These are phyloP conservation scores for Niebla homalea DNA, from an alignment of 495 filamentous ascomycete genomes.

Conservation along the genomic window DNA sequence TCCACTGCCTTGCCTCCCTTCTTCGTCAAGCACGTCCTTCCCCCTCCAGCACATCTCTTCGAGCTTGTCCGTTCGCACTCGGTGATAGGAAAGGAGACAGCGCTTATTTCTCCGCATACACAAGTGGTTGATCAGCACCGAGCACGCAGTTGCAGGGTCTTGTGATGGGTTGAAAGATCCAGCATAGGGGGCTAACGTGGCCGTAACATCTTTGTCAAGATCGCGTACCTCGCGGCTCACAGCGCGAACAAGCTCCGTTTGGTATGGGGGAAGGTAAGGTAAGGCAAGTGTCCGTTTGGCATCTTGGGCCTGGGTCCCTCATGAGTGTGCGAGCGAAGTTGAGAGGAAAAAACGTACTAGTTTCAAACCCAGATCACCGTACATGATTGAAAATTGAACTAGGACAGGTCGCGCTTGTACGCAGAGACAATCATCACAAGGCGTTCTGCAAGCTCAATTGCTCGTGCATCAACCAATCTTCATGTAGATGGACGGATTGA, in stretches of 20 bases:
- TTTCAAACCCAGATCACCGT: conserved; percentile 16
- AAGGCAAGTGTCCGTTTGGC: conserved; percentile 91
- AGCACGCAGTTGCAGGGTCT: conserved; percentile 73
- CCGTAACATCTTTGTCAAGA: conserved; percentile 76
- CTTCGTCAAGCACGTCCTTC: conserved; percentile 55
- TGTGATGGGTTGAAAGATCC: conserved; percentile 74
- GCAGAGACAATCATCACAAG: too few species aligned
- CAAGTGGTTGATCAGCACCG: conserved; percentile 82
- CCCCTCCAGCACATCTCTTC: conserved; percentile 92
- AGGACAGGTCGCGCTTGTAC: not conserved
- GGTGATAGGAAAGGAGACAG: conserved; percentile 89
- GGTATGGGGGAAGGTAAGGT: conserved; percentile 78
- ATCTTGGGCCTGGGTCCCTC: conserved; percentile 65
- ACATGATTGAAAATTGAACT: conserved; percentile 3
- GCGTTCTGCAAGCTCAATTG: too few species aligned
- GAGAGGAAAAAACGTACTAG: conserved; percentile 19
- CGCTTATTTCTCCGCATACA: conserved; percentile 95
- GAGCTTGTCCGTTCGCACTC: conserved; percentile 75
- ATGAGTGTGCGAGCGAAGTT: conserved; percentile 1
- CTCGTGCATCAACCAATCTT: too few species aligned
- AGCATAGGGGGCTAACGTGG: conserved; percentile 67
- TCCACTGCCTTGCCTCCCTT: conserved; percentile 17
- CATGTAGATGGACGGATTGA: not conserved
- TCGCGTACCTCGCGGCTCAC: conserved; percentile 88
- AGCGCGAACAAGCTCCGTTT: conserved; percentile 78